Base-by-base conservation (phyloP, 164 flowering plant genomes). In the Aristolochia contorta region DNA sequence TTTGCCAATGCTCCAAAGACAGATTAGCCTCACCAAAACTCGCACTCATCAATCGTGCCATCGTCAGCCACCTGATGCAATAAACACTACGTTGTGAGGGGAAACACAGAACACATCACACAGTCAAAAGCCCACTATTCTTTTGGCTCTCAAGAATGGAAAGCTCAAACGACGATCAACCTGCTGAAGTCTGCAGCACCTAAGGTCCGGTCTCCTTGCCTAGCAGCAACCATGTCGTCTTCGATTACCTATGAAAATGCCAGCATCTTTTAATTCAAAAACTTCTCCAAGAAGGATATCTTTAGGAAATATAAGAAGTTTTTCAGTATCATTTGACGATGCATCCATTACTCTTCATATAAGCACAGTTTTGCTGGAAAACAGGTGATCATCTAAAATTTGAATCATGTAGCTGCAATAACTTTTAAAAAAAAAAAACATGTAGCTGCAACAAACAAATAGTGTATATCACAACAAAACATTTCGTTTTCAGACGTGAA, bases 1-100 rank as follows among this genome's bases (percentile, higher is more conserved):
- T 80, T 75, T 85, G 86, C 98, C 98, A 92, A 51, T 83, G 94
- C 58, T 87, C 97, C 74, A 80, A 57, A 1, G 90, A 75, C 32
- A 92, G 71, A 19, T 68, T 27, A 30, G 81, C 81, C 63, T 89
- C 96, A 7, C 98, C 96, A 70, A 67, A 87, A 60, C 97, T 93
- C 8, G 71, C 61, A 1, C 87, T 79, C 69, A 87, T 71, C 22
- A 89, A 68, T n/a, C 94, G 90, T 13, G 82, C 96, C 90, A 93
- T 80, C 24, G 97, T 89, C 70, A 89, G 76, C 89, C 71, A 82
- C 79, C 96, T 92, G 82, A 22, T 73, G 43, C 13, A 48, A 30
- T 33, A 45, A 16, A 47, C 43, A 22, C 6, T 4, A 37, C 7
- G 12, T 37, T 37, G 43, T 37, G 1, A 37, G 10, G 43, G 43